Evolutionary conservation across 345 rosid genomes (phyloP).

Genomic region (Noccaea caerulescens): DNA sequence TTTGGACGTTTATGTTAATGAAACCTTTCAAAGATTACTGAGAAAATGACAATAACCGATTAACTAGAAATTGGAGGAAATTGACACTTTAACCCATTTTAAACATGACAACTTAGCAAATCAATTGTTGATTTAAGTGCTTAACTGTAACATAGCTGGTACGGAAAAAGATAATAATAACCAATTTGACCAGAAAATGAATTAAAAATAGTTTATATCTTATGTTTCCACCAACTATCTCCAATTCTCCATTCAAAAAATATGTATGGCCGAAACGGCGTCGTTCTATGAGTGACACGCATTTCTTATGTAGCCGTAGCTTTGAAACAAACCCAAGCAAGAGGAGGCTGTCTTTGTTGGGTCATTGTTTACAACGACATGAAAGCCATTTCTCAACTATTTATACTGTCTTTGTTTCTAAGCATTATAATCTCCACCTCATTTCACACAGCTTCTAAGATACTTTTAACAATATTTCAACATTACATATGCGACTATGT

Average conservation of each 20-base stretch:
- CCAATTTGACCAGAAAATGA: conserved; percentile 13
- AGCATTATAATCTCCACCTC: conserved; percentile 39
- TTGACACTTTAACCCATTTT: conserved; percentile 32
- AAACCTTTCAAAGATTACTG: conserved; percentile 31
- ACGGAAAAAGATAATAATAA: conserved; percentile 15
- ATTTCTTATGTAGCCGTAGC: conserved; percentile 30
- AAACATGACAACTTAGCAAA: conserved; percentile 27
- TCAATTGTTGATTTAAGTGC: conserved; percentile 19
- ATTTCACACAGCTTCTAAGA: conserved; percentile 35
- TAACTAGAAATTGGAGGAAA: conserved; percentile 27
- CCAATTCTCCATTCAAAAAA: neutral
- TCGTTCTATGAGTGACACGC: conserved; percentile 8
- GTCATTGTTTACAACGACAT: conserved; percentile 40
- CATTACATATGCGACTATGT: conserved; percentile 14
- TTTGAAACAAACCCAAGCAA: conserved; percentile 38
- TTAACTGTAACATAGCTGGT: conserved; percentile 18
- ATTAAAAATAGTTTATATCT: neutral
- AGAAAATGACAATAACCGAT: conserved; percentile 40
- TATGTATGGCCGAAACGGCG: conserved; percentile 4
- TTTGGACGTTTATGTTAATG: conserved; percentile 15
- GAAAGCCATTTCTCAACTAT: conserved; percentile 48
- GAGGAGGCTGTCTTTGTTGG: conserved; percentile 35
- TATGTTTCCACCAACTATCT: neutral
- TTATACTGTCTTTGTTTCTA: conserved; percentile 36
- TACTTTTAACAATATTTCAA: conserved; percentile 29